A percentile compares a stretch with the other conserved stretches of the same genome.
Evolutionary conservation across 768 basidiomycete species (phyloP).

Genomic region (Leccinellum albellum): DNA sequence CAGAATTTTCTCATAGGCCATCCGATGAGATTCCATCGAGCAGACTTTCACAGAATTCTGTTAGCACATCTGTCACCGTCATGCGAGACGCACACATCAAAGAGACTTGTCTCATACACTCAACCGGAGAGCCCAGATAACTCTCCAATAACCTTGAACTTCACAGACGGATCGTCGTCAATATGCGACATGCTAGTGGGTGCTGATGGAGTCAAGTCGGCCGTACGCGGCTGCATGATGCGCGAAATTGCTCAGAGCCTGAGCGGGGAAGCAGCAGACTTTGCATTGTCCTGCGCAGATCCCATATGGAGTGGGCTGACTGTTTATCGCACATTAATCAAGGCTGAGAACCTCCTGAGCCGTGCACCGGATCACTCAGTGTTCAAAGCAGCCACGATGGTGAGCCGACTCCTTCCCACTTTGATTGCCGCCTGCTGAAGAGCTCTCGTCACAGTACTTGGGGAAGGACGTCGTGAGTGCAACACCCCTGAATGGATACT

Average conservation of each 20-base stretch:
- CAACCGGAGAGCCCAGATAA: constrained; percentile 37
- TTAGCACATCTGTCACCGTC: constrained; percentile 45
- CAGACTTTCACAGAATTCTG: constrained; percentile 61
- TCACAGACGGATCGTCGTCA: constrained; percentile 57
- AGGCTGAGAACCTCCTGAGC: constrained; percentile 43
- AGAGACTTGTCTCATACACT: constrained; percentile 55
- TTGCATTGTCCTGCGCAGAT: constrained; percentile 41
- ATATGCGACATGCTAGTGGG: constrained; percentile 65
- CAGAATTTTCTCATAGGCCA: constrained; percentile 34
- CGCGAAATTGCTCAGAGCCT: constrained; percentile 29
- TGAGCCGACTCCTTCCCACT: constrained; percentile 22
- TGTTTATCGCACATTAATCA: constrained; percentile 59
- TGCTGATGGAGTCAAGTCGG: constrained; percentile 63
- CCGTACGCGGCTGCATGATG: constrained; percentile 38
- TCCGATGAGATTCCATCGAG: constrained; percentile 55
- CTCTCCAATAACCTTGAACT: constrained; percentile 43
- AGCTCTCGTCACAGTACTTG: constrained; percentile 43
- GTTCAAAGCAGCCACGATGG: constrained; percentile 45
- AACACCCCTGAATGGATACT: neutral
- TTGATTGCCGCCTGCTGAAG: constrained; percentile 1
- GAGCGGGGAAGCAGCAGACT: constrained; percentile 39
- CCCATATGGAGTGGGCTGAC: constrained; percentile 57
- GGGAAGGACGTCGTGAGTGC: constrained; percentile 46
- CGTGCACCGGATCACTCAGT: constrained; percentile 45
- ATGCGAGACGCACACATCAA: constrained; percentile 48